Percentiles rank a stretch among this genome's conserved stretches.
Conservation (phyloP, 805 yeast species). For the Yamadazyma olivae region DNA sequence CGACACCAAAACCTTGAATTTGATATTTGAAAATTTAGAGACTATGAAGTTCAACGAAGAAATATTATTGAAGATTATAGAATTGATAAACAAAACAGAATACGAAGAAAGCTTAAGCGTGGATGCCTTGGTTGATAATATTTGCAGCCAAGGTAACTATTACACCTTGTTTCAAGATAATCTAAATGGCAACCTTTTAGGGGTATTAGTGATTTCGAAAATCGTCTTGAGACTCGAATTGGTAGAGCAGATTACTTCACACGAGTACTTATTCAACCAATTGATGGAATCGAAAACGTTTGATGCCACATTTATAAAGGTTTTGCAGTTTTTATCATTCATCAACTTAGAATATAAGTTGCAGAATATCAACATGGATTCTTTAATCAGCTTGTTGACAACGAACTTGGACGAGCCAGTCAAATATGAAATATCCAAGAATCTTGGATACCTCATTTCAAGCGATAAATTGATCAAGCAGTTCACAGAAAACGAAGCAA, state of each 20-base stretch:
- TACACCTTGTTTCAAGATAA: constrained; percentile 5
- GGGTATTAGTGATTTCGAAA: constrained; percentile 6
- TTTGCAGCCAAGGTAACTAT: constrained; percentile 10
- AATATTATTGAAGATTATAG: constrained; percentile 1
- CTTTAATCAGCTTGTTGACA: constrained; percentile 12
- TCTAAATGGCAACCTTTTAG: constrained; percentile 3
- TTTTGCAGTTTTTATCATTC: constrained; percentile 10
- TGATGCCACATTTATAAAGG: constrained; percentile 2
- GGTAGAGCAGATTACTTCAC: constrained; percentile 5
- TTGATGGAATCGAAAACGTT: constrained; percentile 3
- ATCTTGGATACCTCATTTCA: constrained; percentile 45
- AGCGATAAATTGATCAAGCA: constrained; percentile 40
- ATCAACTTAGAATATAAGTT: constrained; percentile 6
- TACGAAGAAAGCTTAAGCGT: constrained; percentile 2
- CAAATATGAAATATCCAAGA: constrained; percentile 47
- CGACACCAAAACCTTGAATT: constrained; percentile 8
- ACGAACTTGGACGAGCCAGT: constrained; percentile 30
- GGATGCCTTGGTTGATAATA: neutral
- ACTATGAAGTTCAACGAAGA: neutral
- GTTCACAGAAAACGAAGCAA: constrained; percentile 8
- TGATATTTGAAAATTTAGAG: constrained; percentile 9
- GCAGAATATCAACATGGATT: constrained; percentile 3
- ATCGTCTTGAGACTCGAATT: constrained; percentile 6
- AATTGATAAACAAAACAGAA: constrained; percentile 3
- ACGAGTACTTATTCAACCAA: constrained; percentile 5